These are phyloP conservation scores for Nepenthes mirabilis DNA, from an alignment of 148 eudicot species.

Conservation along the genomic window DNA sequence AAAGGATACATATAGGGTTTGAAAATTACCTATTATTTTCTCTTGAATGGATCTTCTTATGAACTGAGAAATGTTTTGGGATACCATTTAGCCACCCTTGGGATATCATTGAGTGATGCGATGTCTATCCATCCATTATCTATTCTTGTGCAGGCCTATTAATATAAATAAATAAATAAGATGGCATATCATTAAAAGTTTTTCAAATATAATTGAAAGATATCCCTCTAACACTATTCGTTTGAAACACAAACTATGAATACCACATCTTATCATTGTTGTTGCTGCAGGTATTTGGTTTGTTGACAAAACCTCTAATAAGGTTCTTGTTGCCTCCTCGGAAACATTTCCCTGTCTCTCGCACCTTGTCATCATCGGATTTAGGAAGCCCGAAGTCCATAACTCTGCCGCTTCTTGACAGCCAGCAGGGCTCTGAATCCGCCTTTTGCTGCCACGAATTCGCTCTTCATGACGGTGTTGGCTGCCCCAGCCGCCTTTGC, in stretches of 20 bases:
- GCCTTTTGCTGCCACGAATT: slow-evolving; percentile 6
- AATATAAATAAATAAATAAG: too few relatives aligned
- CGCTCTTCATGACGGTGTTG: slow-evolving; percentile 1
- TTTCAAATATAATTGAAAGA: too few relatives aligned
- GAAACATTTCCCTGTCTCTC: not conserved
- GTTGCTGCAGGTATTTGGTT: slow-evolving; percentile 66
- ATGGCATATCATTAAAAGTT: too few relatives aligned
- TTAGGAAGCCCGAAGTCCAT: slow-evolving; percentile 29
- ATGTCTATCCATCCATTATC: too few relatives aligned
- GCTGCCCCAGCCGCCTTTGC: slow-evolving; percentile 17
- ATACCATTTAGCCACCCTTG: too few relatives aligned
- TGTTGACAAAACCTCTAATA: slow-evolving; percentile 72
- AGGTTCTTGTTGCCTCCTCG: slow-evolving; percentile 36
- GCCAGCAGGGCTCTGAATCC: slow-evolving; percentile 16
- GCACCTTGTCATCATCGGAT: slow-evolving; percentile 14
- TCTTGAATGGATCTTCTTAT: too few relatives aligned
- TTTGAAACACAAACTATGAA: not conserved
- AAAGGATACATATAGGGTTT: too few relatives aligned
- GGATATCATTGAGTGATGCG: too few relatives aligned
- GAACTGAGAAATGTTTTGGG: too few relatives aligned
- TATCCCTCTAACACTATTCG: not conserved
- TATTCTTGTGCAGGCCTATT: too few relatives aligned
- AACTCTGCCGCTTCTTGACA: slow-evolving; percentile 27
- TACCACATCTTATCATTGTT: not conserved
- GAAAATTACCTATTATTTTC: too few relatives aligned